Evolutionary conservation across 108 stramenopile genomes (phyloP).

Genomic region (Cyclostephanos tholiformis): DNA sequence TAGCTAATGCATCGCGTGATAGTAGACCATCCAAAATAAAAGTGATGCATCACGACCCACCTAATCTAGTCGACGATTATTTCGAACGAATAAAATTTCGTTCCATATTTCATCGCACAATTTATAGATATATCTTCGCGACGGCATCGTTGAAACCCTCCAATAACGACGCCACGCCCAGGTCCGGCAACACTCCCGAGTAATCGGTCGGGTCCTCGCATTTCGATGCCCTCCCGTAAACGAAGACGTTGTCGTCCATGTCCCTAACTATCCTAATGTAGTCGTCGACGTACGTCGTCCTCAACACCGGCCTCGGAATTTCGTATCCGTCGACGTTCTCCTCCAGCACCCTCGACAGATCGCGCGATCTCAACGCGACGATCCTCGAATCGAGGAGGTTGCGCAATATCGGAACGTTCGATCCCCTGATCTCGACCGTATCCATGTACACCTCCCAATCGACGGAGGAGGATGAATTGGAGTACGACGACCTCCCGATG

Average conservation of each 20-base stretch:
- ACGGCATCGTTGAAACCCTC: constrained; percentile 83
- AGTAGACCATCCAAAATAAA: too few species aligned
- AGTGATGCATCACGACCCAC: too few species aligned
- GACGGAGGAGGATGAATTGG: too few species aligned
- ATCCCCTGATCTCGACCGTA: constrained; percentile 84
- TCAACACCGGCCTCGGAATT: constrained; percentile 66
- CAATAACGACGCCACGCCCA: constrained; percentile 70
- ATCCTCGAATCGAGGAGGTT: constrained; percentile 61
- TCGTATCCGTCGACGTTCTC: constrained; percentile 55
- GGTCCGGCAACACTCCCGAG: constrained; percentile 62
- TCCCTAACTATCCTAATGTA: constrained; percentile 76
- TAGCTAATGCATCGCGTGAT: too few species aligned
- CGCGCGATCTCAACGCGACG: constrained; percentile 59
- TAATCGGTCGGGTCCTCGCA: constrained; percentile 69
- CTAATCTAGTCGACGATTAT: too few species aligned
- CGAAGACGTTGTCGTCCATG: constrained; percentile 78
- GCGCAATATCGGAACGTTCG: constrained; percentile 73
- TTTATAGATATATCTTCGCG: constrained; percentile 71
- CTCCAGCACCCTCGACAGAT: constrained; percentile 67
- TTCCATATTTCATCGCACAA: too few species aligned
- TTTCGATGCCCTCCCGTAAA: constrained; percentile 66
- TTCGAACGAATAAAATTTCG: too few species aligned
- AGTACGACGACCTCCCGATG: constrained; percentile 10
- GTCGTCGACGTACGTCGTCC: constrained; percentile 66
- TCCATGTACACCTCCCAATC: constrained; percentile 74